phyloP scores from a whole-genome alignment of 352 stramenopile genomes.

The Phytophthora cactorum region DNA sequence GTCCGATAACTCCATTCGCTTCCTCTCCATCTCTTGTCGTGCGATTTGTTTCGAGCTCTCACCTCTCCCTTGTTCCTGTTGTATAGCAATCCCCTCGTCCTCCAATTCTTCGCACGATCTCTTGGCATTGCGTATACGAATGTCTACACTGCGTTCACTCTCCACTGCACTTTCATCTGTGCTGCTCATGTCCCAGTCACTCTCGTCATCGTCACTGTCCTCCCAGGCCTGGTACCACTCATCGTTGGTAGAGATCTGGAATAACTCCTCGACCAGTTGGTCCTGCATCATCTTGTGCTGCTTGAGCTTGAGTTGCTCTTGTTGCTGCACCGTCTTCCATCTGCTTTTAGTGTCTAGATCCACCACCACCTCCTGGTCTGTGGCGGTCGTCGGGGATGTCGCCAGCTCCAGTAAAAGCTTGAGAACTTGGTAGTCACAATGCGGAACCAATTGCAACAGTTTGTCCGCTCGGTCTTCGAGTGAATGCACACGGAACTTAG shows the following conservation, averaged over 20 bases:
- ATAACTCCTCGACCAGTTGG: constrained; percentile 55
- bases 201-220: constrained; percentile 49
- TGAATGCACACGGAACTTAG: constrained; percentile 67
- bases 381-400: constrained; percentile 47
- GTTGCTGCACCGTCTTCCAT: constrained; percentile 27
- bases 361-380: constrained; percentile 41
- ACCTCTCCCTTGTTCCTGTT: neutral
- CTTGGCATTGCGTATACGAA: constrained; percentile 21
- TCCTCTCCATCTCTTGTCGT: constrained; percentile 8
- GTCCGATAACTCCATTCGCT: constrained; percentile 19
- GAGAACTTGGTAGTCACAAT: constrained; percentile 53
- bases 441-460: constrained; percentile 38
- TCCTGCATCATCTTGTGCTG: constrained; percentile 36
- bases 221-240: constrained; percentile 75
- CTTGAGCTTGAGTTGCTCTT: constrained; percentile 25
- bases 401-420: constrained; percentile 72
- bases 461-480: constrained; percentile 47
- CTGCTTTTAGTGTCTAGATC: constrained; percentile 24
- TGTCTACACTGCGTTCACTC: neutral
- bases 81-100: neutral
- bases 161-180: constrained; percentile 8
- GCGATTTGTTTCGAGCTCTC: constrained; percentile 1
- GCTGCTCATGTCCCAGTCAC: constrained; percentile 34
- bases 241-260: constrained; percentile 69
- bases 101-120: constrained; percentile 27